These are phyloP conservation scores for Kuraishia floccosa DNA, from an alignment of 805 yeast species.

Conservation along the genomic window DNA sequence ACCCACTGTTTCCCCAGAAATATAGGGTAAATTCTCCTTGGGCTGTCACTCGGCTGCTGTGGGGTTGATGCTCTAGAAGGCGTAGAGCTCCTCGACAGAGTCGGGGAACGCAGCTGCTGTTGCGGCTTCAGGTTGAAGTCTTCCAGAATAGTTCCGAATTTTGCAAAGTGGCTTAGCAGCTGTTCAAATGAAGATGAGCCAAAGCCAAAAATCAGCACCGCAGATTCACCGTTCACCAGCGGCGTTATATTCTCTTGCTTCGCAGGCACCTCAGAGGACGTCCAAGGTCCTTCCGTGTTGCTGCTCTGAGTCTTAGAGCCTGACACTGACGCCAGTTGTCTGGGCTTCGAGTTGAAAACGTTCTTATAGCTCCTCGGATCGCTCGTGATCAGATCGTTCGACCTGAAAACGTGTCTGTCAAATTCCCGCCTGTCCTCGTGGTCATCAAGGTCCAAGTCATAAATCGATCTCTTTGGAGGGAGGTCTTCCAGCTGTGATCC, in stretches of 20 bases:
- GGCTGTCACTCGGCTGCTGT: too few species aligned
- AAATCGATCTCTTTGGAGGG: conserved; percentile 40
- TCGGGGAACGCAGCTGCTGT: background rate
- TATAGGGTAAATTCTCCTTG: conserved; percentile 43
- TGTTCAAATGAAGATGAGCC: conserved; percentile 62
- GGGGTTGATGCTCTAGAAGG: background rate
- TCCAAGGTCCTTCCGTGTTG: too few species aligned
- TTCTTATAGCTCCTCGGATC: conserved; percentile 34
- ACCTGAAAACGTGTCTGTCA: conserved; percentile 22
- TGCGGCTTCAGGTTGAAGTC: conserved; percentile 34
- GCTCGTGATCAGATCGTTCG: conserved; percentile 2
- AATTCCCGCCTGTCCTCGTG: conserved; percentile 24
- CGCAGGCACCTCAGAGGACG: conserved; percentile 8
- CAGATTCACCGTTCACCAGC: conserved; percentile 29
- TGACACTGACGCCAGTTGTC: background rate
- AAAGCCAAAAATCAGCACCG: conserved; percentile 82
- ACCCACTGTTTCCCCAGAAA: conserved; percentile 86
- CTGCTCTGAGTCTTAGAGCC: background rate
- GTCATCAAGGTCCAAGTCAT: conserved; percentile 31
- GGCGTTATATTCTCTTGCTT: conserved; percentile 5
- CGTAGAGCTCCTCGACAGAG: conserved; percentile 1
- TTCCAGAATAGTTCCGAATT: conserved; percentile 73
- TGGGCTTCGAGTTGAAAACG: conserved; percentile 22
- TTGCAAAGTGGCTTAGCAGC: conserved; percentile 62
- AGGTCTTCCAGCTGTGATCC: conserved; percentile 23